Base-by-base conservation (phyloP, 148 eudicot genomes). In the Tetragonia tetragonoides region DNA sequence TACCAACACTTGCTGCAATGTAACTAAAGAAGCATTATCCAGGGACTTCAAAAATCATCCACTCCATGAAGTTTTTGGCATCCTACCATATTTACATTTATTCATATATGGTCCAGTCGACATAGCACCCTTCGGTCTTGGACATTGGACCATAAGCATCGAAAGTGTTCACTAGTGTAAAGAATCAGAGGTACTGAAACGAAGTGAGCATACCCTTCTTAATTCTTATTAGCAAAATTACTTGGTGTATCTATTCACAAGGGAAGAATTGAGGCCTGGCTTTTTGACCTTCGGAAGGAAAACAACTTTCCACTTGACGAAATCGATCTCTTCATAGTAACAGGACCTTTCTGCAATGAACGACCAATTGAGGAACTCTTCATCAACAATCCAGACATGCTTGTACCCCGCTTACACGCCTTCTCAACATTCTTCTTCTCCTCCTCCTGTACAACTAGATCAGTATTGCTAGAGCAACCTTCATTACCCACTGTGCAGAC, bases 281-380 rank as follows among this genome's bases (percentile, higher is more conserved):
- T 88, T 75, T 83, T 88, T 6, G 85, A 68, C 77, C 81, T 77
- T n/a, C 85, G 82, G 44, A 86, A 74, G 21, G 85, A 76, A 34
- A 83, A 86, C 51, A 83, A 57, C 80, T 75, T 88, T 44, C 85
- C 78, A 75, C 87, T 64, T 3, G 89, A 83, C 41, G 94, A 90
- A 74, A 85, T 56, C 0, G 92, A 87, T 73, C 90, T 86, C 86
- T 83, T 90, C 90, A 87, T 83, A 9, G 87, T 82, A 54, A 85
- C 70, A 54, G 84, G 83, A 59, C 81, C 87, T 72, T 82, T 88
- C 15, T 85, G 86, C 67, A 83, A 78, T 3, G 82, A 90, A n/a
- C 75, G 75, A 46, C 84, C 83, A 15, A 81, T 72, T 1, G 92
- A 87, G 41, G 80, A 74, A 77, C 84, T 74, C 82, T 85, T 84